A percentile compares a stretch with the other conserved stretches of the same genome.
phyloP scores from a whole-genome alignment of 257 asterid genomes.

The Lycium ferocissimum region DNA sequence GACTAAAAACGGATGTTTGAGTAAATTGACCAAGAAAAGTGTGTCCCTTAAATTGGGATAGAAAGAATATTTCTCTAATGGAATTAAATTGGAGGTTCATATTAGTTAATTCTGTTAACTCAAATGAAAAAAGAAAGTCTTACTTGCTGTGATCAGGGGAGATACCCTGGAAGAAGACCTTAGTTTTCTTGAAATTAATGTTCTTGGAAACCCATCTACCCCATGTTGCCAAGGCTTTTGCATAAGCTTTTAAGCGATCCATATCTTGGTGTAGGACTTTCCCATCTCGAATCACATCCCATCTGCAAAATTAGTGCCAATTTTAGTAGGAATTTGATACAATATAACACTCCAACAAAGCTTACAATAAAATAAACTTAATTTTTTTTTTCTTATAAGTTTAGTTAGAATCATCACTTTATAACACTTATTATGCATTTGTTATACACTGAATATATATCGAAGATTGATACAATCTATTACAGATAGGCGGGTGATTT shows the following conservation, averaged over 20 bases:
- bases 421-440: too few relatives aligned
- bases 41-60: too few relatives aligned
- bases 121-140: not conserved
- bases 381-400: too few relatives aligned
- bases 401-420: too few relatives aligned
- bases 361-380: too few relatives aligned
- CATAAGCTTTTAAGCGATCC: conserved; percentile 37
- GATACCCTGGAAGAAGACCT: conserved; percentile 43
- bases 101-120: not conserved
- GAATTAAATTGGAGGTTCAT: not conserved
- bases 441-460: too few relatives aligned
- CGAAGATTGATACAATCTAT: too few relatives aligned
- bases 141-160: conserved; percentile 44
- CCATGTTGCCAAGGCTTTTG: conserved; percentile 44
- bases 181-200: conserved; percentile 22
- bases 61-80: not conserved
- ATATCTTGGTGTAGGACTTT: conserved; percentile 26
- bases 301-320: conserved; percentile 28
- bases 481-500: too few relatives aligned
- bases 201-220: conserved; percentile 40
- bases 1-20: too few relatives aligned
- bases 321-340: too few relatives aligned
- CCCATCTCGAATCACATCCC: conserved; percentile 40
- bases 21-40: too few relatives aligned
- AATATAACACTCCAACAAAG: too few relatives aligned